phyloP scores from a whole-genome alignment of 305 asterid species.

The Petunia hybrid region DNA sequence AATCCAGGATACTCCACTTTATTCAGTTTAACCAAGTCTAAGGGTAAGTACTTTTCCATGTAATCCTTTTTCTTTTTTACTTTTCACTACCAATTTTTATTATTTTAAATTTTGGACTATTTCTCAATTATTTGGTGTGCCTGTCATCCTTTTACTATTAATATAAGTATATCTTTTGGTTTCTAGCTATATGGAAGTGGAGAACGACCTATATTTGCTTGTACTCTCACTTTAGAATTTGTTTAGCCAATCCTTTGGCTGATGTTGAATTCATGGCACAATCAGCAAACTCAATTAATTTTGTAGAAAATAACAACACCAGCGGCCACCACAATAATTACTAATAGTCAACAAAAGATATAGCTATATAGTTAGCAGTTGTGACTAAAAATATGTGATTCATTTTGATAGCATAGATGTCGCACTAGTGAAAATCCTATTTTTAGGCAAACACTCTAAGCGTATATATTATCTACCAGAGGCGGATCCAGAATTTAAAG shows the following conservation, averaged over 20 bases:
- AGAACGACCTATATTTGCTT: not conserved
- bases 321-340: too few relatives aligned
- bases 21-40: not conserved
- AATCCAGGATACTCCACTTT: not conserved
- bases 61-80: not conserved
- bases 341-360: too few relatives aligned
- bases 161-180: not conserved
- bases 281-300: not conserved
- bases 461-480: too few relatives aligned
- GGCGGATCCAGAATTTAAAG: too few relatives aligned
- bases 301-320: not conserved
- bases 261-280: not conserved
- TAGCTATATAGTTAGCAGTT: too few relatives aligned
- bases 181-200: not conserved
- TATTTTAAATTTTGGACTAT: not conserved
- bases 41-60: not conserved
- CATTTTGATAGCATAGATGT: too few relatives aligned
- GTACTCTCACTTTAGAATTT: not conserved
- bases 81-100: not conserved
- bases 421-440: too few relatives aligned
- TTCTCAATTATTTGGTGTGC: not conserved
- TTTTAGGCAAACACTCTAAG: too few relatives aligned
- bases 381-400: too few relatives aligned
- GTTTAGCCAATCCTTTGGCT: not conserved
- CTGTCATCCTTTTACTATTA: not conserved